These are phyloP conservation scores for Fermentozyma sake DNA, from an alignment of 1,139 yeast genomes.

Conservation along the genomic window DNA sequence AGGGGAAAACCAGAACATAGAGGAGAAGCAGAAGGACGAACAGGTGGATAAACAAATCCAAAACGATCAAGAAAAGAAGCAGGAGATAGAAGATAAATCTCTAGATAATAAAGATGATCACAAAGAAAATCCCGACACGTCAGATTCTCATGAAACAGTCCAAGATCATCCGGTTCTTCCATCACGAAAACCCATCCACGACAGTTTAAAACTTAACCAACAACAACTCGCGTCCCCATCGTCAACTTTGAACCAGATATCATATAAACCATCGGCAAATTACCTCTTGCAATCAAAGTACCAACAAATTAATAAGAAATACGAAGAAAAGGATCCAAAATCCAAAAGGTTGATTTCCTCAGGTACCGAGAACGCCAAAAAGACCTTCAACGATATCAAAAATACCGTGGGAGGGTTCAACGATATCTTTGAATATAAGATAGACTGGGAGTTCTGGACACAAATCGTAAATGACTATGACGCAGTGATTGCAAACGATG, in stretches of 20 bases:
- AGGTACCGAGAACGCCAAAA: conserved; percentile 60
- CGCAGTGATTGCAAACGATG: conserved; percentile 56
- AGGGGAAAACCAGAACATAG: background rate
- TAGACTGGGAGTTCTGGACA: conserved; percentile 90
- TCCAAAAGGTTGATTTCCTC: conserved; percentile 48
- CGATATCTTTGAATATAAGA: conserved; percentile 33
- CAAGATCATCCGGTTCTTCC: conserved; percentile 19
- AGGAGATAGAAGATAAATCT: background rate
- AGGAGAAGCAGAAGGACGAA: conserved; percentile 1
- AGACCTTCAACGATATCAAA: conserved; percentile 54
- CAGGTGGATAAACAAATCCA: too few species aligned
- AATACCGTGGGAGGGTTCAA: conserved; percentile 43
- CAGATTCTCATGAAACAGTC: too few species aligned
- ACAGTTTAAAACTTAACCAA: conserved; percentile 24
- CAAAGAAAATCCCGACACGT: too few species aligned
- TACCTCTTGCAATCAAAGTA: conserved; percentile 35
- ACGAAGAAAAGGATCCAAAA: conserved; percentile 26
- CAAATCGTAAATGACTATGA: conserved; percentile 71
- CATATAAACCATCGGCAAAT: conserved; percentile 20
- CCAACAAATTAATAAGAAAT: conserved; percentile 25
- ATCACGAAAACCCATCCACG: conserved; percentile 24
- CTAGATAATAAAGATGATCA: too few species aligned
- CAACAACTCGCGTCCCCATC: conserved; percentile 18
- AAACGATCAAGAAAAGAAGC: too few species aligned
- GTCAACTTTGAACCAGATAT: conserved; percentile 21